Percentiles rank a stretch among this genome's conserved stretches.
Conservation (phyloP, 2,329 filamentous ascomycete genomes). For the Thermothelomyces thermophilus region DNA sequence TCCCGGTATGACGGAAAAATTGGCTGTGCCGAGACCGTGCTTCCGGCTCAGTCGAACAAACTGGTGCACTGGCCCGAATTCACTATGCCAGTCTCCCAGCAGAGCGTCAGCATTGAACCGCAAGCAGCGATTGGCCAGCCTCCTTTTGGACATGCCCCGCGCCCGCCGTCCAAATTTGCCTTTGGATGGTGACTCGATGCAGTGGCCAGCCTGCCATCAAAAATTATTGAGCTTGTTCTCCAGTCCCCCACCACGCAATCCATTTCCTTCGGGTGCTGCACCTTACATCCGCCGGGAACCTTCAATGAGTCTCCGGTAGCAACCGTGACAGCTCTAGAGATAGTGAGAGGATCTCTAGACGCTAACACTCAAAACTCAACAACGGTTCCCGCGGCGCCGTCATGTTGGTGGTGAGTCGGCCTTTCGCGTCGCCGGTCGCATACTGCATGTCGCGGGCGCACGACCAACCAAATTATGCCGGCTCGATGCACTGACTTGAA, state of each 20-base stretch:
- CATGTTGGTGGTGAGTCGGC: constrained; percentile 32
- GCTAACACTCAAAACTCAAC: constrained; percentile 33
- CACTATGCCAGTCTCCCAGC: not conserved
- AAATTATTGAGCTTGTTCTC: constrained; percentile 17
- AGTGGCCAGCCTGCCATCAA: constrained; percentile 15
- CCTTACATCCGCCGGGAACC: constrained; percentile 23
- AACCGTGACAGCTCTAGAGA: constrained; percentile 67
- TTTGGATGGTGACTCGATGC: constrained; percentile 14
- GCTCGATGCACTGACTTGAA: constrained; percentile 23
- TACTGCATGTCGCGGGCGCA: not conserved
- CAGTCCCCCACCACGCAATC: constrained; percentile 24
- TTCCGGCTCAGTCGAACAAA: not conserved
- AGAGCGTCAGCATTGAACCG: constrained; percentile 15
- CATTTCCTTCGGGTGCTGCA: constrained; percentile 20
- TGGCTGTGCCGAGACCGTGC: constrained; percentile 22
- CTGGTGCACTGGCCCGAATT: not conserved
- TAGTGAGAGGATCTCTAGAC: constrained; percentile 72
- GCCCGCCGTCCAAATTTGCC: constrained; percentile 11
- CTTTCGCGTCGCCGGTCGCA: not conserved
- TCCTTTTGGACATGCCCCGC: constrained; percentile 16
- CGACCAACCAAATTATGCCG: not conserved
- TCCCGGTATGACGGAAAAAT: constrained; percentile 25
- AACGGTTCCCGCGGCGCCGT: constrained; percentile 17
- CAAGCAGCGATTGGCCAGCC: constrained; percentile 11
- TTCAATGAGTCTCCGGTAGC: constrained; percentile 63